These are phyloP conservation scores for Cetraspora pellucida DNA, from an alignment of 192 early-diverging fungal species.

Conservation along the genomic window DNA sequence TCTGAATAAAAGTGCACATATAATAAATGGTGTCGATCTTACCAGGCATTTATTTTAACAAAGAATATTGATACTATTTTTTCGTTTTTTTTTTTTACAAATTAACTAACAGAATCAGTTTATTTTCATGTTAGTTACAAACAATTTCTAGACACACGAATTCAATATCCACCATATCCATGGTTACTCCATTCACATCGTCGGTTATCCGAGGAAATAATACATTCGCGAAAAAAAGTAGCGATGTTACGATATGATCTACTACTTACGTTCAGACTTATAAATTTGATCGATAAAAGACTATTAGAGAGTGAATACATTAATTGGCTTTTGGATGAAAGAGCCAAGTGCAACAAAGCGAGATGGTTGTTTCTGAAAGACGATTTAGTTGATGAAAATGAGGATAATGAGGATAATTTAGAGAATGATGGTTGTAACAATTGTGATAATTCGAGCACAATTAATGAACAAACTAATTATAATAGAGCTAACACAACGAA, in stretches of 20 bases:
- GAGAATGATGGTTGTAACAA: too few species aligned
- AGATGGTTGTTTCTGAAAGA: constrained; percentile 23
- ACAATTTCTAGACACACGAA: constrained; percentile 31
- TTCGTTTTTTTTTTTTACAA: not conserved
- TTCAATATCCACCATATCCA: constrained; percentile 33
- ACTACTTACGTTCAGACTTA: constrained; percentile 46
- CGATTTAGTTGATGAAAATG: not conserved
- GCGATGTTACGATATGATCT: constrained; percentile 53
- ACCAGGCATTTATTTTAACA: not conserved
- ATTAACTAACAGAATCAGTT: not conserved
- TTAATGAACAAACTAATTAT: not conserved
- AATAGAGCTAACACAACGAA: not conserved
- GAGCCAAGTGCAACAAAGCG: constrained; percentile 38
- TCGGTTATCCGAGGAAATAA: constrained; percentile 48
- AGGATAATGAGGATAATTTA: not conserved
- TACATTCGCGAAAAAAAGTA: constrained; percentile 50
- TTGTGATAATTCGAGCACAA: not conserved
- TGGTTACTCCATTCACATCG: constrained; percentile 51
- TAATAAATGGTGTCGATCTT: not conserved
- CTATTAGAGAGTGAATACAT: constrained; percentile 55
- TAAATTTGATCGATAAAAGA: constrained; percentile 52
- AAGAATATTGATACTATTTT: not conserved
- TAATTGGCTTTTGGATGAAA: constrained; percentile 57
- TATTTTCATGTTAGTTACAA: constrained; percentile 22
- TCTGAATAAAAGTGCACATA: constrained; percentile 24